Conservation (phyloP, 1,139 yeast species). For the Geotrichum aggregatum region DNA sequence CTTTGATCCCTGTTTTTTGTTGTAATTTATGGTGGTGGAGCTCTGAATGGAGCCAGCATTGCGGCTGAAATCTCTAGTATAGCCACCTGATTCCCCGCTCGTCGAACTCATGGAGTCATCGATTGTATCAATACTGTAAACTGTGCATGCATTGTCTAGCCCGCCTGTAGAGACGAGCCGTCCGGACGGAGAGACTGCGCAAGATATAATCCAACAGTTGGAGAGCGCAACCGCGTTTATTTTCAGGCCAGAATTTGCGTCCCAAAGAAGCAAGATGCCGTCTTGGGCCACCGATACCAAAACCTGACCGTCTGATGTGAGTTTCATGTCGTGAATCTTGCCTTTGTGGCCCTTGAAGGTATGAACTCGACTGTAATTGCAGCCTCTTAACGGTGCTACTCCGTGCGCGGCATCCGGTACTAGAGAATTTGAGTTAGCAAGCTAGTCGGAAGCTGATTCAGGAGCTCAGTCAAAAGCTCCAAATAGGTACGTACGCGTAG, state of each 20-base stretch:
- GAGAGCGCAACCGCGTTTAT: conserved; percentile 53
- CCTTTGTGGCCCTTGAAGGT: conserved; percentile 69
- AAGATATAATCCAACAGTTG: conserved; percentile 73
- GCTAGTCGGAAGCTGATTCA: no score
- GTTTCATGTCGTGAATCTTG: conserved; percentile 63
- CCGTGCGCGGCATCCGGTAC: conserved; percentile 25
- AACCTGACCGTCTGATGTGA: conserved; percentile 60
- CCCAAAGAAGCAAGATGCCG: conserved; percentile 84
- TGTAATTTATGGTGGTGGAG: conserved; percentile 8
- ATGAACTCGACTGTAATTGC: conserved; percentile 17
- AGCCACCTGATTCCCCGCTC: background rate
- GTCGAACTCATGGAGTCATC: conserved; percentile 12
- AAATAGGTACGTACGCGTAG: conserved; percentile 22
- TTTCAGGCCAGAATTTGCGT: conserved; percentile 68
- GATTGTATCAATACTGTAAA: conserved; percentile 47
- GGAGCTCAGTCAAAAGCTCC: conserved; percentile 6
- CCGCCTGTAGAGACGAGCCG: conserved; percentile 76
- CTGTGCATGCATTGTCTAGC: conserved; percentile 69
- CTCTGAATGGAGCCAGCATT: conserved; percentile 22
- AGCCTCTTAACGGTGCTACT: conserved; percentile 24
- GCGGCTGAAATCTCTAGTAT: background rate
- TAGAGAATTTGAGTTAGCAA: background rate
- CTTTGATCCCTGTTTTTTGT: background rate
- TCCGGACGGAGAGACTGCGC: conserved; percentile 68
- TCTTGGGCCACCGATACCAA: conserved; percentile 79